Conservation (phyloP, 2,329 filamentous ascomycete genomes). For the Arthrocladium fulminans region DNA sequence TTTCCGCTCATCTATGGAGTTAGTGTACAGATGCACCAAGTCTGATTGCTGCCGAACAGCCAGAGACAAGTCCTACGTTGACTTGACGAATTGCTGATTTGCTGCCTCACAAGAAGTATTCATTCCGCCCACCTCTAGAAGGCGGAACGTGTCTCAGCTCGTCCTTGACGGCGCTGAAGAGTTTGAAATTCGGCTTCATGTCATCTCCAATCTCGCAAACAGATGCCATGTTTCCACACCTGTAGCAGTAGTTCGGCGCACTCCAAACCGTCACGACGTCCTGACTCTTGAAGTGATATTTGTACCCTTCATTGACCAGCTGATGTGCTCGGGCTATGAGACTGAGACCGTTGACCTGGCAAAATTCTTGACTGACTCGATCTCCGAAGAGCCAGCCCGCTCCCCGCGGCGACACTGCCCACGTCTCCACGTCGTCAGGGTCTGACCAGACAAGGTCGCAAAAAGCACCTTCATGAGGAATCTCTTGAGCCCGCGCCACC, state of each 20-base stretch:
- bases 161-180: slow-evolving; percentile 40
- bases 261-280: slow-evolving; percentile 83
- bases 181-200: slow-evolving; percentile 74
- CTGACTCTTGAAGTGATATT: slow-evolving; percentile 91
- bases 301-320: slow-evolving; percentile 68
- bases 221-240: slow-evolving; percentile 68
- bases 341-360: slow-evolving; percentile 64
- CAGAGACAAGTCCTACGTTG: no score
- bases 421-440: slow-evolving; percentile 61
- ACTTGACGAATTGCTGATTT: not conserved
- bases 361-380: slow-evolving; percentile 67
- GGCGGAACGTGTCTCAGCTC: slow-evolving; percentile 39
- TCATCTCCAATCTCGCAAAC: slow-evolving; percentile 87
- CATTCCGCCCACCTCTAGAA: slow-evolving; percentile 38
- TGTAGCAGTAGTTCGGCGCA: slow-evolving; percentile 90
- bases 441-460: slow-evolving; percentile 71
- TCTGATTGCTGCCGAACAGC: no score
- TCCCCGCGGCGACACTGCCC: slow-evolving; percentile 60
- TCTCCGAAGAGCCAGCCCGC: slow-evolving; percentile 61
- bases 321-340: slow-evolving; percentile 67
- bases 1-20: not conserved
- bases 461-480: slow-evolving; percentile 68
- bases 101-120: slow-evolving; percentile 36
- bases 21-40: not conserved
- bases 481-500: slow-evolving; percentile 65